Evolutionary conservation across 208 protist genomes (phyloP).

Genomic region (Trypanosoma scelopori): DNA sequence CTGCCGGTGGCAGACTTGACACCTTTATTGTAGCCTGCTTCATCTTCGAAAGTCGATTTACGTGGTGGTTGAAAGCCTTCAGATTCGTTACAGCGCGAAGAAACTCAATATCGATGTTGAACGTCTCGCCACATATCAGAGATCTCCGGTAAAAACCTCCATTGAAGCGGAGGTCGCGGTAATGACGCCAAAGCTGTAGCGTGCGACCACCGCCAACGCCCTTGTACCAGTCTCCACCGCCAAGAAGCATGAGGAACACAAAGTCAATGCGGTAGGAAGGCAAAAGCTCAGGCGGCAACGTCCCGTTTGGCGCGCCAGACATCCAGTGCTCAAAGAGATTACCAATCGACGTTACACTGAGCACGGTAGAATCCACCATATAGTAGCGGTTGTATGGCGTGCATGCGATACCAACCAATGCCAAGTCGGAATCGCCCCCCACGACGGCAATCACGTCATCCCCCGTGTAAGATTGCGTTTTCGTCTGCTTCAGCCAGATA

Average conservation of each 20-base stretch:
- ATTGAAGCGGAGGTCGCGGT: slow-evolving; percentile 71
- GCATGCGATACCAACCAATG: slow-evolving; percentile 62
- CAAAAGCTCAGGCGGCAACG: slow-evolving; percentile 44
- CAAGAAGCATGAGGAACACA: slow-evolving; percentile 75
- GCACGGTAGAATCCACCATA: slow-evolving; percentile 56
- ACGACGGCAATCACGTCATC: slow-evolving; percentile 69
- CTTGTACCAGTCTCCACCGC: slow-evolving; percentile 78
- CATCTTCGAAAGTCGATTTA: slow-evolving; percentile 15
- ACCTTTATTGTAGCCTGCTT: slow-evolving; percentile 4
- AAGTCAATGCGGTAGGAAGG: slow-evolving; percentile 85
- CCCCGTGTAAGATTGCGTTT: slow-evolving; percentile 35
- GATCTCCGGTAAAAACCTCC: slow-evolving; percentile 53
- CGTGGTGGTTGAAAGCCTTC: slow-evolving; percentile 15
- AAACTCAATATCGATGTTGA: slow-evolving; percentile 67
- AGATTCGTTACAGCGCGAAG: slow-evolving; percentile 41
- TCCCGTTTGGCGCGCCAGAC: slow-evolving; percentile 41
- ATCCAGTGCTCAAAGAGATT: slow-evolving; percentile 76
- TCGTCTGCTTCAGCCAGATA: slow-evolving; percentile 33
- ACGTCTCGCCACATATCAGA: slow-evolving; percentile 38
- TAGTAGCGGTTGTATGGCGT: slow-evolving; percentile 57
- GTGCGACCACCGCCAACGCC: slow-evolving; percentile 49
- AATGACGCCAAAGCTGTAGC: slow-evolving; percentile 59
- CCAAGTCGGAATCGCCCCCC: slow-evolving; percentile 85
- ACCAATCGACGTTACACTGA: slow-evolving; percentile 43
- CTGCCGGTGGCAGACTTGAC: not conserved